These are phyloP conservation scores for Seiridium cupressi DNA, from an alignment of 2,329 filamentous ascomycete genomes.

Conservation along the genomic window DNA sequence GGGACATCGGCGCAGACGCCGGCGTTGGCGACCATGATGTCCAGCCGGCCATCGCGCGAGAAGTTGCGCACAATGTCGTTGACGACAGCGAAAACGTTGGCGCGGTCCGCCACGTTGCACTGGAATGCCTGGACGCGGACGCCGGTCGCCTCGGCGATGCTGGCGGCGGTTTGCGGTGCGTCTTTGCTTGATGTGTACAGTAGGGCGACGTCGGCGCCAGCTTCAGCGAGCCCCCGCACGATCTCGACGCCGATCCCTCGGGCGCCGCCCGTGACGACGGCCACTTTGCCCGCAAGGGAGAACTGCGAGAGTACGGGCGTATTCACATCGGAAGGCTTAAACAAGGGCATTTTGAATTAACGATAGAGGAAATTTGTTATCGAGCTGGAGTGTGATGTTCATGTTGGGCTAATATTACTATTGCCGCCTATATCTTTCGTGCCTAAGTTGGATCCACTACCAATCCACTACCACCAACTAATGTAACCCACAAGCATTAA, in stretches of 20 bases:
- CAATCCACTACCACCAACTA: too few species aligned
- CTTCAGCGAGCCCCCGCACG: constrained; percentile 56
- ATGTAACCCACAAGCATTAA: too few species aligned
- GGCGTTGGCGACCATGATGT: constrained; percentile 73
- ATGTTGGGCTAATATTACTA: neutral
- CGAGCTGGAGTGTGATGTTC: neutral
- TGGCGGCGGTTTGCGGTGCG: neutral
- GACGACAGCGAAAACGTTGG: neutral
- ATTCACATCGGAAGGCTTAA: neutral
- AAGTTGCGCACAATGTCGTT: constrained; percentile 39
- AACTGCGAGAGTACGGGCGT: constrained; percentile 32
- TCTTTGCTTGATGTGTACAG: constrained; percentile 33
- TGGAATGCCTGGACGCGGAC: neutral
- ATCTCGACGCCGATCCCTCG: constrained; percentile 58
- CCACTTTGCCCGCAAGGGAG: constrained; percentile 55
- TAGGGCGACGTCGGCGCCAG: constrained; percentile 55
- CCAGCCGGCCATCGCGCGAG: constrained; percentile 76
- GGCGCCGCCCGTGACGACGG: constrained; percentile 55
- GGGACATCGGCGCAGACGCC: constrained; percentile 83
- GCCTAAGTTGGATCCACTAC: too few species aligned
- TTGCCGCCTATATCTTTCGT: neutral
- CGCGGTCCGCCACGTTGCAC: neutral
- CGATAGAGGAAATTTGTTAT: too few species aligned
- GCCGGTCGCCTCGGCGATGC: constrained; percentile 1
- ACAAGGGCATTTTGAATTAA: neutral